phyloP scores from a whole-genome alignment of 1,139 yeast genomes.

The Taphrina wiesneri region DNA sequence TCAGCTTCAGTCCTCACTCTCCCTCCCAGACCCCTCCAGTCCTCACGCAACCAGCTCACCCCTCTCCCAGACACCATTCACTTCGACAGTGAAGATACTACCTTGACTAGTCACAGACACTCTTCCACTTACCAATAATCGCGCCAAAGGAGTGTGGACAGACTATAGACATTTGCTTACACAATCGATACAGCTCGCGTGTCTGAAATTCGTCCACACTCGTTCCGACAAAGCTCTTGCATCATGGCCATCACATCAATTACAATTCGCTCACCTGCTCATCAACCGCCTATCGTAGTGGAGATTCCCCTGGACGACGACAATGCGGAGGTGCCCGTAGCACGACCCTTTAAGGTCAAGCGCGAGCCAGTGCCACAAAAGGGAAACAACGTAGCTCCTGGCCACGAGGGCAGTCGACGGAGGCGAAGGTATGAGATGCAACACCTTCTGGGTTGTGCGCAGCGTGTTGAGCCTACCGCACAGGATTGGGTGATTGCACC shows the following conservation, averaged over 20 bases:
- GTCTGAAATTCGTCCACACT: too few species aligned
- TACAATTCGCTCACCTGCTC: not conserved
- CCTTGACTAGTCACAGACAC: too few species aligned
- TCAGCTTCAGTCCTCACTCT: not conserved
- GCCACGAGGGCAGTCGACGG: conserved; percentile 17
- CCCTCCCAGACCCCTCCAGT: not conserved
- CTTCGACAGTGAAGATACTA: too few species aligned
- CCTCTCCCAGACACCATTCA: too few species aligned
- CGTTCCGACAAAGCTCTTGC: too few species aligned
- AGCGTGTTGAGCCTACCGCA: conserved; percentile 2
- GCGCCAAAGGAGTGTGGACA: too few species aligned
- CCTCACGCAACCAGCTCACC: not conserved
- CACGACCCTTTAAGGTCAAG: not conserved
- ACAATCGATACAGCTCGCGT: too few species aligned
- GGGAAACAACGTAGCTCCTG: conserved; percentile 8
- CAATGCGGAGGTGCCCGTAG: not conserved
- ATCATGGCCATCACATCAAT: conserved; percentile 8
- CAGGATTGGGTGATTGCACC: conserved; percentile 13
- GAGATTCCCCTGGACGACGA: conserved; percentile 12
- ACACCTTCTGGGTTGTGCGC: conserved; percentile 7
- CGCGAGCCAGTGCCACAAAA: conserved; percentile 15
- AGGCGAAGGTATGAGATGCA: conserved; percentile 9
- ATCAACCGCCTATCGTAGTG: not conserved
- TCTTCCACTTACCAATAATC: too few species aligned
- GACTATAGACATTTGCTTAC: too few species aligned